These are phyloP conservation scores for Penicillium canescens DNA, from an alignment of 495 filamentous ascomycete species.

Conservation along the genomic window DNA sequence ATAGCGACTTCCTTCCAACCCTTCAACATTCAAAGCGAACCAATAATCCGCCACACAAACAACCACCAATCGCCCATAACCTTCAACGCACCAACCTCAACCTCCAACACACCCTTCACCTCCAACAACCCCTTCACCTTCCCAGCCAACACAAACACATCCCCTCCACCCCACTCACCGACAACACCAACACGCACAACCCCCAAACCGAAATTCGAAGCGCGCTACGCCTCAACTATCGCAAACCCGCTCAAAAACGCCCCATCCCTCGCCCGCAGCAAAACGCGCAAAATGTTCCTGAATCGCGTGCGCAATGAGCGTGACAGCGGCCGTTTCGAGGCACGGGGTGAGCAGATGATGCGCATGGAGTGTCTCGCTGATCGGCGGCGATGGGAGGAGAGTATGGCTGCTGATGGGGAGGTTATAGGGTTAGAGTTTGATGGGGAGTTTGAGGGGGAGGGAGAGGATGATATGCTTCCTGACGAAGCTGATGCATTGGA, in stretches of 20 bases:
- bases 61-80: constrained; percentile 8
- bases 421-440: constrained; percentile 13
- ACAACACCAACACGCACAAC: constrained; percentile 10
- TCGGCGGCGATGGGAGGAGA: constrained; percentile 50
- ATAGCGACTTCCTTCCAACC: constrained; percentile 1
- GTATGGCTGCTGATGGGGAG: constrained; percentile 38
- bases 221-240: constrained; percentile 30
- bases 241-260: constrained; percentile 28
- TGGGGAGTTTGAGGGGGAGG: constrained; percentile 39
- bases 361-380: constrained; percentile 47
- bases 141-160: not conserved
- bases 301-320: constrained; percentile 71
- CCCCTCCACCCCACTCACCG: constrained; percentile 9
- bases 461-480: constrained; percentile 27
- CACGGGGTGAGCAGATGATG: constrained; percentile 74
- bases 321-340: constrained; percentile 68
- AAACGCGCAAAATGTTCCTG: constrained; percentile 63
- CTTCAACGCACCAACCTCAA: constrained; percentile 4
- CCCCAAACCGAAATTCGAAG: constrained; percentile 26
- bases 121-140: constrained; percentile 7
- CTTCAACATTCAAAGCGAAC: constrained; percentile 19
- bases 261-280: constrained; percentile 27
- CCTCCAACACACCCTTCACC: constrained; percentile 3
- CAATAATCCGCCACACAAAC: not conserved
- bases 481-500: constrained; percentile 40